Evolutionary conservation across 2,329 filamentous ascomycete species (phyloP).

Genomic region (Verticillium longisporum): DNA sequence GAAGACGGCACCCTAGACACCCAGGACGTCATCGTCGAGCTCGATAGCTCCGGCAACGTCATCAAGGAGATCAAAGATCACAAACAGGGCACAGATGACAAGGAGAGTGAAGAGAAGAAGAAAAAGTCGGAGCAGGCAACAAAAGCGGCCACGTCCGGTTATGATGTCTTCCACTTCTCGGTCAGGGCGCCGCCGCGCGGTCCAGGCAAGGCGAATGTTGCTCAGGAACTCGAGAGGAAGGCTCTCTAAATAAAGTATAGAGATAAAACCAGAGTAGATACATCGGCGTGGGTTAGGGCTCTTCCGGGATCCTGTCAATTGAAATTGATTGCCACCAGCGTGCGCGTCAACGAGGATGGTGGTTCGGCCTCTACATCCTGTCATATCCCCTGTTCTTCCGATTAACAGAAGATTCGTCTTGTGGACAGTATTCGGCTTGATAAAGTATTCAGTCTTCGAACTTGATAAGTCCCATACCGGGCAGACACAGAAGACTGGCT

Average conservation of each 20-base stretch:
- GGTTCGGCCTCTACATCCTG: too few species aligned
- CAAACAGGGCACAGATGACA: slow-evolving; percentile 25
- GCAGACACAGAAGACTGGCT: too few species aligned
- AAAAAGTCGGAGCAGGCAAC: slow-evolving; percentile 11
- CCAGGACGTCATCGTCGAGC: slow-evolving; percentile 46
- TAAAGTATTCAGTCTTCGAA: too few species aligned
- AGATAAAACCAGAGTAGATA: background rate
- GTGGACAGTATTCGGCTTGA: too few species aligned
- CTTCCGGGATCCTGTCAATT: too few species aligned
- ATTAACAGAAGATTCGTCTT: too few species aligned
- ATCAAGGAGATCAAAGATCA: slow-evolving; percentile 27
- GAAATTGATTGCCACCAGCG: too few species aligned
- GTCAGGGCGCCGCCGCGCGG: slow-evolving; percentile 6
- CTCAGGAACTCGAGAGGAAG: background rate
- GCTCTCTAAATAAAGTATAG: background rate
- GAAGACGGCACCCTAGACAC: slow-evolving; percentile 59
- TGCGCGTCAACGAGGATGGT: too few species aligned
- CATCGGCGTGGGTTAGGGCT: background rate
- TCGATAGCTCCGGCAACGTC: slow-evolving; percentile 41
- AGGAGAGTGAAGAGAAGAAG: slow-evolving; percentile 17
- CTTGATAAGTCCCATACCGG: too few species aligned
- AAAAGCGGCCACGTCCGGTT: slow-evolving; percentile 6
- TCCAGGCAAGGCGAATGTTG: background rate
- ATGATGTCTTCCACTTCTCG: slow-evolving; percentile 19
- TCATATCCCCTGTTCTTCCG: too few species aligned